These are phyloP conservation scores for Setaria italica DNA, from an alignment of 202 grass and related monocot genomes.

Conservation along the genomic window DNA sequence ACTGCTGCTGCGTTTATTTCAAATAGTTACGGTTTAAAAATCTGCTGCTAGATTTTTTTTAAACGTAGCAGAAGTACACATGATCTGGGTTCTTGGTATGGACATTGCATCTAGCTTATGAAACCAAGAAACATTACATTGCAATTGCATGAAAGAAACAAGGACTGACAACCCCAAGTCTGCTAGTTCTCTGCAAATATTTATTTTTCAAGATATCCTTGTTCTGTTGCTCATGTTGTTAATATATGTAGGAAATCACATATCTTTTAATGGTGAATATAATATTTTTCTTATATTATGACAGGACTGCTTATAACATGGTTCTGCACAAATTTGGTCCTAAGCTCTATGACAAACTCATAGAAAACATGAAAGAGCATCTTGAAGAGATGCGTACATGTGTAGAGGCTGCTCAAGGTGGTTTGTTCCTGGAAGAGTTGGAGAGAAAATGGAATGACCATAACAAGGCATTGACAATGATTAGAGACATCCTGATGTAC, in stretches of 20 bases:
- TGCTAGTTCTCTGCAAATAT: neutral
- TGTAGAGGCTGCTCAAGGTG: constrained; percentile 72
- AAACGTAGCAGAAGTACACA: too few species aligned
- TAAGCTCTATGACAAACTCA: constrained; percentile 67
- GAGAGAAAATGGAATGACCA: constrained; percentile 76
- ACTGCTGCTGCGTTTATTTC: neutral
- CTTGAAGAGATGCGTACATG: constrained; percentile 63
- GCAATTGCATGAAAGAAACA: neutral
- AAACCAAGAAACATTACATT: constrained; percentile 1
- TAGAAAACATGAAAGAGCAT: constrained; percentile 60
- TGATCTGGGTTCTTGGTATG: neutral
- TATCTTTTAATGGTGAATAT: constrained; percentile 15
- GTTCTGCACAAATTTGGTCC: constrained; percentile 71
- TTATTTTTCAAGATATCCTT: neutral
- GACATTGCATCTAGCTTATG: neutral
- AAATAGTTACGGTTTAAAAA: neutral
- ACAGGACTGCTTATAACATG: constrained; percentile 85
- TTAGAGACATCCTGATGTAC: constrained; percentile 81
- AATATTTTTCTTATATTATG: constrained; percentile 31
- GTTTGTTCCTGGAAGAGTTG: constrained; percentile 69
- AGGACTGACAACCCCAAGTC: neutral
- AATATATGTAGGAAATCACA: neutral
- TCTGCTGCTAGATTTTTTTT: neutral
- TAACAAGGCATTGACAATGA: constrained; percentile 82
- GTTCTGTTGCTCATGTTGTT: neutral